Base-by-base conservation (phyloP, 352 stramenopile species). In the Blastocystis sp. region DNA sequence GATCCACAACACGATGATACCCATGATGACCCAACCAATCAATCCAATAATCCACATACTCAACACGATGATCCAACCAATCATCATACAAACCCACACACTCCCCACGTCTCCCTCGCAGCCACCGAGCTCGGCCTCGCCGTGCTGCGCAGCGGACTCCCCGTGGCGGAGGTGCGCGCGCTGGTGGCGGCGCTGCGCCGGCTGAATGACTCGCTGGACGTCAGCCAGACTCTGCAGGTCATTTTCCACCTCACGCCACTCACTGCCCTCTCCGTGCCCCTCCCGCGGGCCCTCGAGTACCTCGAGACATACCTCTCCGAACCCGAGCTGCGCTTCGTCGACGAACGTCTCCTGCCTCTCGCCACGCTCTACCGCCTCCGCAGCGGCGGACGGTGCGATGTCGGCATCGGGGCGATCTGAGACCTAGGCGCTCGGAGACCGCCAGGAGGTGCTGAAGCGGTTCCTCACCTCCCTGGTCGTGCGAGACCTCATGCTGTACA, bases 211-310 rank as follows among this genome's bases (percentile, higher is more conserved):
- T 38, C 27, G 34, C 14, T 79, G 32, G 69, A 79, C 44, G 40
- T 79, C n/a, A 79, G 69, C 49, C 61, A 79, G 34, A 24, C 27
- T 2, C 38, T 79, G 14, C 69, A 79, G 27, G 38, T 79, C 27
- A 18, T 79, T 4, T 79, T 48, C 27, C 69, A 79, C 44, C 48
- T 79, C 0, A 79, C 69, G 6, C 69, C 69, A 7, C 32, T 79
- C 9, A 48, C 27, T 16, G 53, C 36, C 16, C 4, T 79, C 2
- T 18, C 14, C 46, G 48, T 79, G 8, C 6, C 18, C 24, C 18
- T 79, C 32, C 6, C 69, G 16, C 3, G 34, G n/a, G 69, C 49
- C 9, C 21, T 79, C 21, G 42, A 79, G 11, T 79, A 79, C 69
- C 34, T 59, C 21, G 44, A 79, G 29, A 32, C 24, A 2, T 44